Evolutionary conservation across 192 early-diverging fungal species (phyloP), one percentile per base, ranked within the genome.

Genomic region (Geranomyces michiganensis): DNA sequence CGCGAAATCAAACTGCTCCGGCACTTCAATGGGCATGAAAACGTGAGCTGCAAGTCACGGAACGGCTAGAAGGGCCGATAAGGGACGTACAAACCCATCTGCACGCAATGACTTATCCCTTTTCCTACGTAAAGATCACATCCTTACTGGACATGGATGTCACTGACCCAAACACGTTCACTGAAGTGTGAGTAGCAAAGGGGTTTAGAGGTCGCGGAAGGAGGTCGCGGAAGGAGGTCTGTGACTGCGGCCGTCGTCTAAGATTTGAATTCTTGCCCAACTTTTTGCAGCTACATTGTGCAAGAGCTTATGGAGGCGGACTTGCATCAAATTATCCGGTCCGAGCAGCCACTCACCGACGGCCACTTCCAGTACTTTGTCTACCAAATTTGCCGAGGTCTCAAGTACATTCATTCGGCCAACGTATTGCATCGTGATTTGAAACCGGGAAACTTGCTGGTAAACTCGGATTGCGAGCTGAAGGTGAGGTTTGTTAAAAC

Each of bases 401-500:
- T 96, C 63, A 96, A 96, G 85, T 94, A 92, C 82, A 93, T 96
- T 62, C 94, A 96, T 79, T 92, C 91, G 65, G 94, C 93, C 32
- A 91, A 94, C 70, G 92, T 97, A 61, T 82, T 99, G 64, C 96
- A 99, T 70, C 87, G 96, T 49, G 96, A 99, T 79, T 76, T 99
- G 73, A 99, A 99, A 79, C 96, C 96, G 17, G 79, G 84, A 71
- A 98, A 98, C 81, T 82, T 98, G 65, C 80, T 98, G n/a, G 91
- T 98, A 47, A 98, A 98, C 77, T 92, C 93, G 56, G 95, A 99
- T 78, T 99, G 96, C 77, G 96, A 99, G 74, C 84, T 99, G 44
- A 99, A 84, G 75, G 78, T 82, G 22, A 17, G 51, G 7, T 7
- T 41, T 10, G 5, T 3, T 10, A 3, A 41, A 41, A 41, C 36